Percentiles rank a stretch among this genome's conserved stretches.
These are phyloP conservation scores for Atkinsonella texensis DNA, from an alignment of 2,329 filamentous ascomycete genomes.

Conservation along the genomic window DNA sequence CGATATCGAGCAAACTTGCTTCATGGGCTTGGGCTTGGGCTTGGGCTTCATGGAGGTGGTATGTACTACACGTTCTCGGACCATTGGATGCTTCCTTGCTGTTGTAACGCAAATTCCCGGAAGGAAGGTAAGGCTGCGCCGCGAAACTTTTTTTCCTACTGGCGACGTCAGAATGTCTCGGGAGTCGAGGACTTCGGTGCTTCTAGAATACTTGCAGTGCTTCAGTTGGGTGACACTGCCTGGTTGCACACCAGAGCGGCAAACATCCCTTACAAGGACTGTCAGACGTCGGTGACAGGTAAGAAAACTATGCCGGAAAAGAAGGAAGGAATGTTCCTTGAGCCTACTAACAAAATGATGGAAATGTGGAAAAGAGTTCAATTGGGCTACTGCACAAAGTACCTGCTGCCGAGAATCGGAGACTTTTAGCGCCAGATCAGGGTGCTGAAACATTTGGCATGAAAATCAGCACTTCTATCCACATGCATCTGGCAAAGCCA, in stretches of 20 bases:
- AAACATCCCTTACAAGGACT: not conserved
- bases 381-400: not conserved
- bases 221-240: slow-evolving; percentile 2
- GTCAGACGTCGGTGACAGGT: not conserved
- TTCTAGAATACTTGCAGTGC: slow-evolving; percentile 3
- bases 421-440: not conserved
- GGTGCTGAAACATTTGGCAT: not conserved
- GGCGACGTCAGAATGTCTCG: slow-evolving; percentile 1
- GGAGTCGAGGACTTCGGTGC: not conserved
- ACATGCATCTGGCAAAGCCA: not conserved
- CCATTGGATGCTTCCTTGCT: not conserved
- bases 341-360: no score
- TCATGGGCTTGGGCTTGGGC: not conserved
- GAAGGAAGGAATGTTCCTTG: no score
- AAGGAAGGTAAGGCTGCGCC: not conserved
- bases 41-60: not conserved
- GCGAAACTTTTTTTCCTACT: not conserved
- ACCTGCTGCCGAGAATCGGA: not conserved
- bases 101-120: not conserved
- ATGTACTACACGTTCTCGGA: not conserved
- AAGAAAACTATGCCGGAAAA: not conserved
- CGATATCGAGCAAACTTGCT: not conserved
- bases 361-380: not conserved
- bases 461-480: not conserved
- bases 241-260: not conserved